Evolutionary conservation across 768 basidiomycete species (phyloP).

Genomic region (Coprinopsis strossmayeri): DNA sequence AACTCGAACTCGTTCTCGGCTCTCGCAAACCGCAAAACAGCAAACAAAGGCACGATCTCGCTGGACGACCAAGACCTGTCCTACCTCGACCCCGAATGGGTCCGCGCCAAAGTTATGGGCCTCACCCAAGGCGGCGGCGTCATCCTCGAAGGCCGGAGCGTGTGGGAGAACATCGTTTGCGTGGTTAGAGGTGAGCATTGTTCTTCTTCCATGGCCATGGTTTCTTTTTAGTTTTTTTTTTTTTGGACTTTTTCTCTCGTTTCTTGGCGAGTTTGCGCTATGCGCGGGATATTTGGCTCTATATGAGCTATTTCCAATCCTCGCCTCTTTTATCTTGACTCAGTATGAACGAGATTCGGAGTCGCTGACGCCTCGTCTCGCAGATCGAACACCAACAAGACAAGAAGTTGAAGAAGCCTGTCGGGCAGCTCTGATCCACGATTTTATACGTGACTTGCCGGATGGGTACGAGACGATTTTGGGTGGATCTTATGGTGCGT

Average conservation of each 20-base stretch:
- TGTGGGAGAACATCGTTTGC: conserved; percentile 85
- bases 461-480: conserved; percentile 83
- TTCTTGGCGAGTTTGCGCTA: too few species aligned
- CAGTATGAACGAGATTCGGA: too few species aligned
- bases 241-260: not conserved
- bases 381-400: conserved; percentile 51
- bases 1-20: too few species aligned
- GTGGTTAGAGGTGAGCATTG: conserved; percentile 29
- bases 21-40: conserved; percentile 84
- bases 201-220: conserved; percentile 15
- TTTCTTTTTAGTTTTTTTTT: not conserved
- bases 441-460: conserved; percentile 80
- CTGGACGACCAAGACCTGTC: conserved; percentile 80
- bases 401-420: conserved; percentile 78
- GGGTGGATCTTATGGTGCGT: conserved; percentile 37
- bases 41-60: conserved; percentile 50
- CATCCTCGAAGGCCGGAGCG: conserved; percentile 62
- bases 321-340: too few species aligned
- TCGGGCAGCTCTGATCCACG: conserved; percentile 77
- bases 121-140: conserved; percentile 67
- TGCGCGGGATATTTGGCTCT: not conserved
- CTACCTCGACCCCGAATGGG: conserved; percentile 67
- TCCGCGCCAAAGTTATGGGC: conserved; percentile 62
- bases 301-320: conserved; percentile 35
- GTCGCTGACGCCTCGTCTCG: too few species aligned